Evolutionary conservation across 495 filamentous ascomycete genomes (phyloP).

Genomic region (Thermochaetoides thermophila): DNA sequence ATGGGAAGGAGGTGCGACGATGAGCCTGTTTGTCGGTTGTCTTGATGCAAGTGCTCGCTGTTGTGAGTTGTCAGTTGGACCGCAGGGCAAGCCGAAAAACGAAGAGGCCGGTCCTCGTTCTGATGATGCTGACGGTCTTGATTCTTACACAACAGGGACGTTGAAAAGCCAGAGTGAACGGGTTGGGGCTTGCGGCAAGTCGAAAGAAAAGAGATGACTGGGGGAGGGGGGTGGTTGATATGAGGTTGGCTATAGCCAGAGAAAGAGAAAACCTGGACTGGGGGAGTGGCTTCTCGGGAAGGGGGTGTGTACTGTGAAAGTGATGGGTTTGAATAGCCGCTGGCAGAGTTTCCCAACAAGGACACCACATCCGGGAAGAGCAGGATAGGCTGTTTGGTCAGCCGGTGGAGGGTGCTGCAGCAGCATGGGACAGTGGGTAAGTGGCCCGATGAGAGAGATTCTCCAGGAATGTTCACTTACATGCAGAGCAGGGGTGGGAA

Average conservation of each 20-base stretch:
- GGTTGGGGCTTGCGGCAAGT: slow-evolving; percentile 8
- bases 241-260: slow-evolving; percentile 43
- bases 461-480: too few relatives aligned
- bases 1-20: slow-evolving; percentile 11
- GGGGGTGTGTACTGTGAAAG: too few relatives aligned
- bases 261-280: slow-evolving; percentile 16
- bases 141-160: not conserved
- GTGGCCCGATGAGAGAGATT: slow-evolving; percentile 14
- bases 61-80: too few relatives aligned
- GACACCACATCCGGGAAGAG: slow-evolving; percentile 12
- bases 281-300: slow-evolving; percentile 15
- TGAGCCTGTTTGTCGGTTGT: slow-evolving; percentile 7
- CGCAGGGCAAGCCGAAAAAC: too few relatives aligned
- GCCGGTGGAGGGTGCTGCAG: slow-evolving; percentile 5
- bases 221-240: slow-evolving; percentile 24
- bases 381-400: too few relatives aligned
- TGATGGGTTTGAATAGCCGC: slow-evolving; percentile 41
- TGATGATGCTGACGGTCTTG: slow-evolving; percentile 1
- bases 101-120: slow-evolving; percentile 23
- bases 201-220: slow-evolving; percentile 12
- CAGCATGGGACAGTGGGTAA: slow-evolving; percentile 27
- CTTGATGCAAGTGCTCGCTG: slow-evolving; percentile 10
- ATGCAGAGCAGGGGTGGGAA: slow-evolving; percentile 12
- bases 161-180: slow-evolving; percentile 10
- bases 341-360: slow-evolving; percentile 15